Base-by-base conservation (phyloP, 1,284 basidiomycete genomes). In the Sporisorium graminicola region DNA sequence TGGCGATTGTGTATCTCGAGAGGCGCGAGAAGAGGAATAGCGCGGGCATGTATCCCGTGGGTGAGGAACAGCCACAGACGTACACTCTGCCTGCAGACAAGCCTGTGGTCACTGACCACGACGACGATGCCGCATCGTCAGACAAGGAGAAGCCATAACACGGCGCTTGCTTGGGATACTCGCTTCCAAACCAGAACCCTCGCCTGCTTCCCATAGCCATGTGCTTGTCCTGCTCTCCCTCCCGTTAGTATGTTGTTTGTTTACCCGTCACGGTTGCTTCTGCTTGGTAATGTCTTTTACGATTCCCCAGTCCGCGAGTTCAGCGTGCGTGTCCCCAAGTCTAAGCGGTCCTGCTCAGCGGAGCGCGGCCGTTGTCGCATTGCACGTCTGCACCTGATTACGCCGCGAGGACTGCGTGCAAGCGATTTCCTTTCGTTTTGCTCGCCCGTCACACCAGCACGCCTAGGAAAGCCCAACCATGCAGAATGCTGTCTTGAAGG, bases 1-100 rank as follows among this genome's bases (percentile, higher is more conserved):
- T 78, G 35, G 64, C 33, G 1, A 79, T 73, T 26, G 74, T 77
- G 1, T 66, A 66, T 18, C 20, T 75, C 22, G 67, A 75, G 47
- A 53, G 72, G 29, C 52, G 66, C 33, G 72, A 74, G 27, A 46
- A n/a, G 55, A 64, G 62, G 37, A 57, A 18, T n/a, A 44, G 42
- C n/a, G 2, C 52, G 22, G 47, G 40, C 24, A 50, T 35, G 24
- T 43, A 46, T 5, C 26, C 60, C 3, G 22, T 13, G 2, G 27
- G 37, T 1, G 62, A 61, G 24, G 65, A 74, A 37, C 35, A 49
- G 12, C 10, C 6, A 5, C 35, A 18, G 7, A 58, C 47, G 5
- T 55, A 59, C 5, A 55, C 63, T 1, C 35, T 72, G 12, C 63
- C 58, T 1, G 57, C 57, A 3, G 33, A 50, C 31, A 50, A 69